These are phyloP conservation scores for Arctostaphylos glauca DNA, from an alignment of 148 eudicot genomes.

Conservation along the genomic window DNA sequence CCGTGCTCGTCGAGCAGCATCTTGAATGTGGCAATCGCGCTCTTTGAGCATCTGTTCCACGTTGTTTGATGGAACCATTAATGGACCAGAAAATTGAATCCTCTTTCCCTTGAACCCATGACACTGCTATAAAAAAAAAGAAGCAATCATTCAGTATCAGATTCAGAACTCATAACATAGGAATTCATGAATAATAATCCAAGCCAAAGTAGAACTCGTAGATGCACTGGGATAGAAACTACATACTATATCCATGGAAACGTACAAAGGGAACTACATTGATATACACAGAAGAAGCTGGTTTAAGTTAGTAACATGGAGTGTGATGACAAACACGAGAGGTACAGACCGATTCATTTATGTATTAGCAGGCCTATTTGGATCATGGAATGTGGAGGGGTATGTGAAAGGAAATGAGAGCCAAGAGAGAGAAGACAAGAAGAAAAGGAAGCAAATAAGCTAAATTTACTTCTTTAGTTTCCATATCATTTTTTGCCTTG, in stretches of 20 bases:
- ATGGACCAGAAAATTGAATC: conserved; percentile 76
- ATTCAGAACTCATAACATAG: neutral
- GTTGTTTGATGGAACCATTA: conserved; percentile 54
- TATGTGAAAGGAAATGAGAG: neutral
- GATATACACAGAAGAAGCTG: neutral
- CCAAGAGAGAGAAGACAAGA: neutral
- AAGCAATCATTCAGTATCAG: neutral
- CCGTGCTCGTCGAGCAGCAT: conserved; percentile 76
- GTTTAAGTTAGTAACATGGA: neutral
- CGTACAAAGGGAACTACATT: too few species aligned
- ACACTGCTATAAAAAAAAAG: conserved; percentile 32
- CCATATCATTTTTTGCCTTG: neutral
- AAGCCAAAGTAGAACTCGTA: neutral
- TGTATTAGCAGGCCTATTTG: neutral
- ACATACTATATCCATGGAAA: too few species aligned
- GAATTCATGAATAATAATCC: neutral
- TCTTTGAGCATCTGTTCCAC: conserved; percentile 75
- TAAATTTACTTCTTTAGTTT: neutral
- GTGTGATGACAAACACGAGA: neutral
- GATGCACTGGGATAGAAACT: neutral
- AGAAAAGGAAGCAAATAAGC: neutral
- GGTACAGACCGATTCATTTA: neutral
- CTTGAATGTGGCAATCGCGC: conserved; percentile 75
- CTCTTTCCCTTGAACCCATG: conserved; percentile 37
- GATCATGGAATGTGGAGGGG: neutral